phyloP scores from a whole-genome alignment of 2,329 filamentous ascomycete genomes.

The Claviceps quebecensis region DNA sequence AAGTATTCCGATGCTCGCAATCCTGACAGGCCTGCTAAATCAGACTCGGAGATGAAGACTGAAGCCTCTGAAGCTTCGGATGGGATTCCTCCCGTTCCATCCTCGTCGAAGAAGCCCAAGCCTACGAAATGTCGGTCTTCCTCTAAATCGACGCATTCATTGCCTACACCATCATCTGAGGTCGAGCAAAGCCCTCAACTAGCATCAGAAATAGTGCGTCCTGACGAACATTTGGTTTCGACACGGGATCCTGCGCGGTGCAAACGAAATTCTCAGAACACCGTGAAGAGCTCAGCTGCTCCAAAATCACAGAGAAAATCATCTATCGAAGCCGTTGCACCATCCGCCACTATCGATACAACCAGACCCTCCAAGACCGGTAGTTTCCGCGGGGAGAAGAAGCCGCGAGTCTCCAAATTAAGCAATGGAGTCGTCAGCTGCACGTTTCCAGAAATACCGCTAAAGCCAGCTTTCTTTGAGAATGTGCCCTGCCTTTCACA shows the following conservation, averaged over 20 bases:
- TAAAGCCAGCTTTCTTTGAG: conserved; percentile 24
- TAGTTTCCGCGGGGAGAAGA: conserved; percentile 21
- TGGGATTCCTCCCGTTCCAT: background rate
- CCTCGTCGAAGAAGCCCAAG: background rate
- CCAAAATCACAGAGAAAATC: conserved; percentile 17
- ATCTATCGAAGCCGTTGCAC: conserved; percentile 19
- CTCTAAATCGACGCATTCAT: conserved; percentile 1
- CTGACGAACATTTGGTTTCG: conserved; percentile 4
- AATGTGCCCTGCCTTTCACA: conserved; percentile 17
- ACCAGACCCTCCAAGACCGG: conserved; percentile 17
- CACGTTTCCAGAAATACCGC: conserved; percentile 21
- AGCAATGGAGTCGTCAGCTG: conserved; percentile 13
- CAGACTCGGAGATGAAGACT: background rate
- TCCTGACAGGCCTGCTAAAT: conserved; percentile 4
- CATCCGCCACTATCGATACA: conserved; percentile 15
- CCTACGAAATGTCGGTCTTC: background rate
- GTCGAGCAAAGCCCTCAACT: background rate
- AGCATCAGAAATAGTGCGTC: background rate
- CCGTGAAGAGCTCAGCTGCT: conserved; percentile 9
- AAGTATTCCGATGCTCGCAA: conserved; percentile 14
- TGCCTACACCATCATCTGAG: background rate
- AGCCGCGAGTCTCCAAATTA: conserved; percentile 17
- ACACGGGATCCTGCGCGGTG: conserved; percentile 5
- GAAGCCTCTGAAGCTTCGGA: background rate
- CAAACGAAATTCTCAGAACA: conserved; percentile 10